phyloP scores from a whole-genome alignment of 257 asterid genomes.

The Primulina tabacum region DNA sequence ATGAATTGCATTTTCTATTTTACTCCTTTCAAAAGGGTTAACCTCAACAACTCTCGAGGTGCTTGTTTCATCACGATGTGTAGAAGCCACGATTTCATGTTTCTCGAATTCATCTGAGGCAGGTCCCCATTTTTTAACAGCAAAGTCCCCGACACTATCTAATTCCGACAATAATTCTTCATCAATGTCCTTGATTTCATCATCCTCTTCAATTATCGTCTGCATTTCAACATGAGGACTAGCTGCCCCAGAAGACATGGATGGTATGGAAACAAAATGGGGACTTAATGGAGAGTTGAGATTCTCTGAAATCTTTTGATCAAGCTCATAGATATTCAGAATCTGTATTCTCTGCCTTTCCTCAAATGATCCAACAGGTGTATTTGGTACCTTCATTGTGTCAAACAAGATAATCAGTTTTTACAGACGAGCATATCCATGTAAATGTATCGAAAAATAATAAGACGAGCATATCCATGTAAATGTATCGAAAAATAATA shows the following conservation, averaged over 20 bases:
- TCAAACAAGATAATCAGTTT: background rate
- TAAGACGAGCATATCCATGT: background rate
- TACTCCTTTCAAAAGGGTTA: conserved; percentile 26
- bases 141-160: conserved; percentile 73
- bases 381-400: conserved; percentile 38
- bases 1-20: conserved; percentile 19
- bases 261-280: conserved; percentile 37
- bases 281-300: conserved; percentile 50
- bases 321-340: conserved; percentile 28
- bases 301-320: conserved; percentile 29
- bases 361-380: conserved; percentile 30
- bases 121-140: conserved; percentile 35
- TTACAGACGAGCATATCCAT: background rate
- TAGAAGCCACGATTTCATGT: conserved; percentile 26
- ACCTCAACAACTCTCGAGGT: conserved; percentile 23
- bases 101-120: conserved; percentile 28
- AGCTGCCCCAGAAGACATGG: conserved; percentile 38
- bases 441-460: background rate
- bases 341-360: conserved; percentile 20
- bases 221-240: conserved; percentile 37
- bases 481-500: background rate
- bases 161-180: conserved; percentile 66
- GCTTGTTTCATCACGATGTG: conserved; percentile 28
- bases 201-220: conserved; percentile 49
- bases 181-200: conserved; percentile 67